Percentiles rank a stretch among this genome's conserved stretches.
Evolutionary conservation across 1,139 yeast genomes (phyloP).

Genomic region (Geotrichum histeridarum): DNA sequence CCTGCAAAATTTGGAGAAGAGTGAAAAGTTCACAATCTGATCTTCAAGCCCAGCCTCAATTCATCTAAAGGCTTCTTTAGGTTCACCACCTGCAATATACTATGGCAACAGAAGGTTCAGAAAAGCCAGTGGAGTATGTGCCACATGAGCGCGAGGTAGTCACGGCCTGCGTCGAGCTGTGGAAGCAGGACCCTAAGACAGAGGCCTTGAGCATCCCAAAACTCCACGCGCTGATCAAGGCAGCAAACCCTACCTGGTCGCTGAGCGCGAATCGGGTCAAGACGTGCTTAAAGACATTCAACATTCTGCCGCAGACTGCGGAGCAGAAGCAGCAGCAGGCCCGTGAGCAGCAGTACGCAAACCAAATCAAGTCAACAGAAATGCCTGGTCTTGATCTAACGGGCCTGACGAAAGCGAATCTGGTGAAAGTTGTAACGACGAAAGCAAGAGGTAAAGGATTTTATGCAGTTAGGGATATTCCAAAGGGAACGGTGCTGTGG

Average conservation of each 20-base stretch:
- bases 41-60: too few relatives aligned
- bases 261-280: slow-evolving; percentile 11
- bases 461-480: slow-evolving; percentile 39
- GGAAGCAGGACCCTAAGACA: slow-evolving; percentile 64
- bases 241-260: slow-evolving; percentile 36
- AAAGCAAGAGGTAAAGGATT: slow-evolving; percentile 37
- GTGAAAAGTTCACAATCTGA: too few relatives aligned
- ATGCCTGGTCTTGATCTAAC: slow-evolving; percentile 42
- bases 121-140: slow-evolving; percentile 18
- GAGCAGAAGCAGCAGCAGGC: slow-evolving; percentile 8
- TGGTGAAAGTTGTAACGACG: slow-evolving; percentile 46
- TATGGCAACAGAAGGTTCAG: background rate
- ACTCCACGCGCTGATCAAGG: slow-evolving; percentile 49
- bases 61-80: too few relatives aligned
- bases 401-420: background rate
- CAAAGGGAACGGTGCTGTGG: slow-evolving; percentile 50
- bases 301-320: slow-evolving; percentile 8
- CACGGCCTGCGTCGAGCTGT: slow-evolving; percentile 54
- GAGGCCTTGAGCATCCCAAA: slow-evolving; percentile 55
- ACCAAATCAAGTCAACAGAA: slow-evolving; percentile 46
- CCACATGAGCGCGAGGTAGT: slow-evolving; percentile 67
- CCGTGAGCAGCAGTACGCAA: slow-evolving; percentile 25
- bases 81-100: background rate
- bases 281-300: slow-evolving; percentile 24
- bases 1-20: too few relatives aligned